phyloP scores from a whole-genome alignment of 441 rosid species.

The Raphanus hybrid region DNA sequence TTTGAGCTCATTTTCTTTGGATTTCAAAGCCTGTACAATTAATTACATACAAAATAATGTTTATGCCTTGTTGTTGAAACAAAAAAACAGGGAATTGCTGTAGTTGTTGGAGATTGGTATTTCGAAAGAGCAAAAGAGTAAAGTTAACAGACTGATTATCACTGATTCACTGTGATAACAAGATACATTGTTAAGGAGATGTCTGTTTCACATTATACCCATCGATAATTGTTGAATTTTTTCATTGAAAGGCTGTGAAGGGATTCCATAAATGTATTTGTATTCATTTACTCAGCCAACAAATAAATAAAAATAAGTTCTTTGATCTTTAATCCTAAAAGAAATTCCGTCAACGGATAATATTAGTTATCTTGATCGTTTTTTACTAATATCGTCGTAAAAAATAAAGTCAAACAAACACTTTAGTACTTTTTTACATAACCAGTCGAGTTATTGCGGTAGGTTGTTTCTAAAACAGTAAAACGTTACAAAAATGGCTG shows the following conservation, averaged over 20 bases:
- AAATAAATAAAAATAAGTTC: too few relatives aligned
- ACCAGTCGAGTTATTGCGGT: conserved; percentile 35
- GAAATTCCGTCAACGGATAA: too few relatives aligned
- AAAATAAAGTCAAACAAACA: conserved; percentile 16
- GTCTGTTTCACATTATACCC: conserved; percentile 3
- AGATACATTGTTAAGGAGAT: not conserved
- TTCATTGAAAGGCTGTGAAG: not conserved
- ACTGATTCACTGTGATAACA: conserved; percentile 41
- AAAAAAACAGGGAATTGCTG: conserved; percentile 69
- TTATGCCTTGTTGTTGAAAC: conserved; percentile 12
- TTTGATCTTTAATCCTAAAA: too few relatives aligned
- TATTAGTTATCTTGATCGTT: too few relatives aligned
- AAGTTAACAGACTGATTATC: conserved; percentile 49
- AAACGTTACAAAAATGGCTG: not conserved
- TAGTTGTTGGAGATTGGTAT: conserved; percentile 95
- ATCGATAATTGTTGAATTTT: not conserved
- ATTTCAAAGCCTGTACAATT: not conserved
- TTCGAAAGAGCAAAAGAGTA: conserved; percentile 57
- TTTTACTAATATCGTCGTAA: not conserved
- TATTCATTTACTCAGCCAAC: not conserved
- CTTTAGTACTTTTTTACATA: not conserved
- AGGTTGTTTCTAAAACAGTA: conserved; percentile 13
- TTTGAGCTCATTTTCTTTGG: not conserved
- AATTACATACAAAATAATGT: not conserved
- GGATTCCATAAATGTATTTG: not conserved